phyloP scores from a whole-genome alignment of 148 eudicot genomes.

The Rhododendron molle region DNA sequence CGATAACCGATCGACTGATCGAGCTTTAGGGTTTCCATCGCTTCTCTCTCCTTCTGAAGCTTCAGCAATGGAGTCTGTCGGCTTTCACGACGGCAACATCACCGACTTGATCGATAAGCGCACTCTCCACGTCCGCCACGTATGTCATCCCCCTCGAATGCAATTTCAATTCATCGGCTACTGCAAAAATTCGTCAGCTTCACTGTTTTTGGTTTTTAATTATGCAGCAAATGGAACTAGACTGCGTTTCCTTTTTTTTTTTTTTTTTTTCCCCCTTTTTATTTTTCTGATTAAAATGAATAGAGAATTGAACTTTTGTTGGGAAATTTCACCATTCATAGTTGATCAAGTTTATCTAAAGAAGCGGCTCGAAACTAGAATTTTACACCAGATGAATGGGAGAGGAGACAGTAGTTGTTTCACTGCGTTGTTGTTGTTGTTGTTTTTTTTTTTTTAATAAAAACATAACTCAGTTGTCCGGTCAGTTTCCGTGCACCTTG shows the following conservation, averaged over 20 bases:
- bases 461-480: too few species aligned
- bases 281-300: neutral
- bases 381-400: neutral
- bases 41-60: neutral
- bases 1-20: neutral
- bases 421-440: slow-evolving; percentile 9
- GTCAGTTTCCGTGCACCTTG: too few species aligned
- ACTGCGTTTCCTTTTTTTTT: neutral
- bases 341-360: neutral
- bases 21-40: neutral
- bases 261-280: neutral
- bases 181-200: neutral
- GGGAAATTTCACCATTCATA: neutral
- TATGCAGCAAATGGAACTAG: neutral
- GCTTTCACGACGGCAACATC: slow-evolving; percentile 68
- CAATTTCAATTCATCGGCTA: neutral
- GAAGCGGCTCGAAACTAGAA: neutral
- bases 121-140: slow-evolving; percentile 44
- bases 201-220: neutral
- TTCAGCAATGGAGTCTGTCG: slow-evolving; percentile 45
- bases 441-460: neutral
- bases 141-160: slow-evolving; percentile 15
- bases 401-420: neutral
- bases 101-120: slow-evolving; percentile 52
- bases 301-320: neutral